Evolutionary conservation across 1,139 yeast species (phyloP).

Genomic region (Scheffersomyces segobiensis): DNA sequence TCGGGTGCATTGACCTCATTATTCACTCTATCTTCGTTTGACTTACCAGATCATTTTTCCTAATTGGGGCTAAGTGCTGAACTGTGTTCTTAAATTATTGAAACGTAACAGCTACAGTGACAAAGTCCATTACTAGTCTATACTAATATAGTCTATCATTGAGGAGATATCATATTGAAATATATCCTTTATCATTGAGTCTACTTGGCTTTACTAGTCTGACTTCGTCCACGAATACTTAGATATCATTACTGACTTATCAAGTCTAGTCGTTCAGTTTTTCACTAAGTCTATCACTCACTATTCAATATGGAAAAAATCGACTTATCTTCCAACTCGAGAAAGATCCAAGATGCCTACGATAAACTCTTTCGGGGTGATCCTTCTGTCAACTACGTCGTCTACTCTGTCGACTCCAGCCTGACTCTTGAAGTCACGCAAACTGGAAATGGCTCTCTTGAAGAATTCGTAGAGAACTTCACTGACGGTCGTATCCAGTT

Average conservation of each 20-base stretch:
- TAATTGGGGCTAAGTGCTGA: background rate
- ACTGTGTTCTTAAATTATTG: background rate
- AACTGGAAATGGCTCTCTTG: conserved; percentile 64
- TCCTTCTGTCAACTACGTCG: conserved; percentile 56
- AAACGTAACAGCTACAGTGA: background rate
- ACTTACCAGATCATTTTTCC: background rate
- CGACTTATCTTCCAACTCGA: conserved; percentile 58
- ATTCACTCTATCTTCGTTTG: background rate
- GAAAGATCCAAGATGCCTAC: conserved; percentile 62
- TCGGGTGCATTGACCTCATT: background rate
- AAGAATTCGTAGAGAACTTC: conserved; percentile 78
- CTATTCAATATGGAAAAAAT: conserved; percentile 49
- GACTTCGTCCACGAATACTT: background rate
- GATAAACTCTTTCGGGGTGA: conserved; percentile 65
- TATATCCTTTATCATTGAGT: background rate
- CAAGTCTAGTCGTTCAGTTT: background rate
- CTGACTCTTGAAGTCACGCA: conserved; percentile 59
- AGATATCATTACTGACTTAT: background rate
- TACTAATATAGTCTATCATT: background rate
- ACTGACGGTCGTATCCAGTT: conserved; percentile 89
- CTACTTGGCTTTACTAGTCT: background rate
- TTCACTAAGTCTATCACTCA: background rate
- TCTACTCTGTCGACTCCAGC: conserved; percentile 60
- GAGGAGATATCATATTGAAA: background rate
- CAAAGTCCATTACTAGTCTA: background rate